Percentiles rank a stretch among this genome's conserved stretches.
Evolutionary conservation across 192 early-diverging fungal genomes (phyloP).

Genomic region (Spizellomyces sp.): DNA sequence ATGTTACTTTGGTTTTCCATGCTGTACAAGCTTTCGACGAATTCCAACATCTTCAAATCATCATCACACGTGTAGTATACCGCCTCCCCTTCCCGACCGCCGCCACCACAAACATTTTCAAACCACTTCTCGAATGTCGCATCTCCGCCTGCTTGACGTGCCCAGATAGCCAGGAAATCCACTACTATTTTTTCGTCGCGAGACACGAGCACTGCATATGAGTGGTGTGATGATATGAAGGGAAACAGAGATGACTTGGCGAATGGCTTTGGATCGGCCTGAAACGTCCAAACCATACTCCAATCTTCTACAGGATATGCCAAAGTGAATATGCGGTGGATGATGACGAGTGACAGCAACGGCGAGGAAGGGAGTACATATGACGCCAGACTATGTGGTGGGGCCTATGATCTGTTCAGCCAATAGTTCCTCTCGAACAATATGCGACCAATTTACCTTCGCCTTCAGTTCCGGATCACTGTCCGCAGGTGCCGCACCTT

Average conservation of each 20-base stretch:
- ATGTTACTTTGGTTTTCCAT: not conserved
- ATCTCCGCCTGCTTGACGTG: not conserved
- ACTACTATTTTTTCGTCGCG: conserved; percentile 8
- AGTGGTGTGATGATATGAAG: too few relatives aligned
- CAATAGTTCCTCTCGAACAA: too few relatives aligned
- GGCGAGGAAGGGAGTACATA: conserved; percentile 1
- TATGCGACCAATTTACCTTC: too few relatives aligned
- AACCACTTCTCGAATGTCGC: not conserved
- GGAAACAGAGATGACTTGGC: too few relatives aligned
- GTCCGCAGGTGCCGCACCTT: too few relatives aligned
- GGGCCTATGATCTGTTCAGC: not conserved
- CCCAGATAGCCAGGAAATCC: conserved; percentile 32
- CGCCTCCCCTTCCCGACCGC: conserved; percentile 1
- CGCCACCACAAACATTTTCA: not conserved
- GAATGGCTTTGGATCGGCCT: too few relatives aligned
- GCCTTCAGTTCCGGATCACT: too few relatives aligned
- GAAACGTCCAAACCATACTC: too few relatives aligned
- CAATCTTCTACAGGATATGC: too few relatives aligned
- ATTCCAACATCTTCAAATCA: conserved; percentile 23
- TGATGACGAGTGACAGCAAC: not conserved
- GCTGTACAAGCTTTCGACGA: conserved; percentile 30
- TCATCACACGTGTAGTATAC: conserved; percentile 39
- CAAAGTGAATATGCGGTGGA: too few relatives aligned
- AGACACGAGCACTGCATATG: conserved; percentile 15
- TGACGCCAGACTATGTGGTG: not conserved